These are phyloP conservation scores for Hypomontagnella submonticulosa DNA, from an alignment of 495 filamentous ascomycete species.

Conservation along the genomic window DNA sequence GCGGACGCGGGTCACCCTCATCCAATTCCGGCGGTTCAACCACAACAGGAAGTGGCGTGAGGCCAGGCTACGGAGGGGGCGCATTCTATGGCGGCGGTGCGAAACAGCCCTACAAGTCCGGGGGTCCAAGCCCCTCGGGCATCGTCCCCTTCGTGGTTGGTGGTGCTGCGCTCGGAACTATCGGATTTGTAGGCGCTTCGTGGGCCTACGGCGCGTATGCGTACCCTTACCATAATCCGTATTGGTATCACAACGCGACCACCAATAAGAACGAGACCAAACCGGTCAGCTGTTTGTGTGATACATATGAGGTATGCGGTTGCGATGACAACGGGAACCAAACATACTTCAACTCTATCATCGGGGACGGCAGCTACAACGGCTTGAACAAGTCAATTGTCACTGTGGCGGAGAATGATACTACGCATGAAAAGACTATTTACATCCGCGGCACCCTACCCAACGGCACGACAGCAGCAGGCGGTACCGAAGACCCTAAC, in stretches of 20 bases:
- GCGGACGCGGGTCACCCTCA: conserved; percentile 33
- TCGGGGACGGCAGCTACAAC: conserved; percentile 71
- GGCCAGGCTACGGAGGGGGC: conserved; percentile 71
- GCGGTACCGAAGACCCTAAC: conserved; percentile 60
- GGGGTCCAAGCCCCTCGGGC: conserved; percentile 68
- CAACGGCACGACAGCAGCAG: conserved; percentile 80
- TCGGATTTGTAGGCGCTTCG: conserved; percentile 67
- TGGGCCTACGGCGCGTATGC: conserved; percentile 74
- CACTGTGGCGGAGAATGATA: conserved; percentile 75
- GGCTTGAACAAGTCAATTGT: conserved; percentile 72
- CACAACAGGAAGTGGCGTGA: conserved; percentile 70
- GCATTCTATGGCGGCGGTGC: conserved; percentile 84
- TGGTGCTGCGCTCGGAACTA: conserved; percentile 62
- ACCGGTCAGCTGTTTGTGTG: conserved; percentile 80
- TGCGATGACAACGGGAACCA: conserved; percentile 77
- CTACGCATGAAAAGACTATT: conserved; percentile 65
- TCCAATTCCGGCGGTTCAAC: conserved; percentile 73
- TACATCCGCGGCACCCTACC: conserved; percentile 87
- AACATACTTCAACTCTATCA: conserved; percentile 65
- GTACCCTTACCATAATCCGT: conserved; percentile 73
- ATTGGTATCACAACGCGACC: conserved; percentile 69
- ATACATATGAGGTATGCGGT: conserved; percentile 75
- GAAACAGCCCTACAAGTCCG: conserved; percentile 72
- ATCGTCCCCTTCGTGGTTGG: conserved; percentile 66
- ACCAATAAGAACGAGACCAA: conserved; percentile 71